These are phyloP conservation scores for Eucalyptus tenuipes DNA, from an alignment of 345 rosid genomes.

Conservation along the genomic window DNA sequence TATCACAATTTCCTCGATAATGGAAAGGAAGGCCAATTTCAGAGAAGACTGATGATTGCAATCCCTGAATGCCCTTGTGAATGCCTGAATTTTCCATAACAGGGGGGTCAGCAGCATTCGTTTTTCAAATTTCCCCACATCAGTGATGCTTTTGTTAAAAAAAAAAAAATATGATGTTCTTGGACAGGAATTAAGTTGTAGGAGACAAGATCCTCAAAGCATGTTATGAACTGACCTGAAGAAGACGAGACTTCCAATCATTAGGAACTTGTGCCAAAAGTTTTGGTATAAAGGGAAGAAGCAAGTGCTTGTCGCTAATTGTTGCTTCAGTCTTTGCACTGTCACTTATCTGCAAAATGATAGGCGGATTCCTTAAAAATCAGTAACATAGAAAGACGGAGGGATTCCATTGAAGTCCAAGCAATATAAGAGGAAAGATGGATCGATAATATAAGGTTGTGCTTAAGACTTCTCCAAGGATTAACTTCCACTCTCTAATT, in stretches of 20 bases:
- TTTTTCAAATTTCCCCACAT: neutral
- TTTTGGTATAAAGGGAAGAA: constrained; percentile 60
- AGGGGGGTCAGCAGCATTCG: neutral
- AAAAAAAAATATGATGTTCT: neutral
- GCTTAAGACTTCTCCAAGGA: neutral
- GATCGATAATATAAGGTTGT: neutral
- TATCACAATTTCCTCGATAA: constrained; percentile 48
- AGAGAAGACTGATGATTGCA: constrained; percentile 56
- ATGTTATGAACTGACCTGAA: constrained; percentile 41
- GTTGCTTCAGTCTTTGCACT: constrained; percentile 24
- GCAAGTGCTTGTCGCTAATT: constrained; percentile 29
- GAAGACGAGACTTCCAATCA: constrained; percentile 49
- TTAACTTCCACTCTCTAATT: neutral
- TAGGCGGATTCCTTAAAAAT: neutral
- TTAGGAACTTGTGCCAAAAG: constrained; percentile 29
- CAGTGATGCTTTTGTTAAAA: neutral
- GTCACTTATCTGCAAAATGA: constrained; percentile 30
- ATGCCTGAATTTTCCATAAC: constrained; percentile 41
- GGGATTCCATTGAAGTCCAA: neutral
- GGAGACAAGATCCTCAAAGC: neutral
- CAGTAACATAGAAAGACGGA: neutral
- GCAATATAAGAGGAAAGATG: neutral
- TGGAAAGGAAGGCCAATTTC: constrained; percentile 52
- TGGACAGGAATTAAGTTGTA: neutral
- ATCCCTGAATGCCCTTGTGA: constrained; percentile 47